Conservation (phyloP, 257 asterid species). For the Verbascum thapsus region DNA sequence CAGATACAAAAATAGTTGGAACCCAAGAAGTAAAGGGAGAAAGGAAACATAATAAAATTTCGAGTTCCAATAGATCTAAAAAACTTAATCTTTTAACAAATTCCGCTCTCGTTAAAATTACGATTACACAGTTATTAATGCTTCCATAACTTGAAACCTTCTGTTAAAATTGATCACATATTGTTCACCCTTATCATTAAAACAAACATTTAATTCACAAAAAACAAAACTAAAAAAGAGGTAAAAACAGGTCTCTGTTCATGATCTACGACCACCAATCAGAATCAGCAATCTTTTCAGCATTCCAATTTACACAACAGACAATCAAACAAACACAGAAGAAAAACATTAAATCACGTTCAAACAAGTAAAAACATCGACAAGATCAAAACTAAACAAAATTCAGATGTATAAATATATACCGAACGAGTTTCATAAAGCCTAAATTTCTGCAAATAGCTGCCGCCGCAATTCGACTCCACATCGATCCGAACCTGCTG, state of each 20-base stretch:
- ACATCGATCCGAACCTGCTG: constrained; percentile 31
- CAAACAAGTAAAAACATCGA: constrained; percentile 24
- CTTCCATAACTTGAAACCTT: constrained; percentile 18
- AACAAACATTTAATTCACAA: not conserved
- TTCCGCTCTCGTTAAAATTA: not conserved
- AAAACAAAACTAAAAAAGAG: constrained; percentile 11
- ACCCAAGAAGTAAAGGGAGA: not conserved
- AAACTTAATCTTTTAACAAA: not conserved
- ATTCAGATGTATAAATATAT: constrained; percentile 24
- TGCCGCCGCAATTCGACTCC: constrained; percentile 31
- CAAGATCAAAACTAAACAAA: constrained; percentile 18
- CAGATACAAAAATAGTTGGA: not conserved
- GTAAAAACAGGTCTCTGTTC: constrained; percentile 9
- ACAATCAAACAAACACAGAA: constrained; percentile 5
- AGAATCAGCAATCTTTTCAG: constrained; percentile 20
- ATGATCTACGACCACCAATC: constrained; percentile 26
- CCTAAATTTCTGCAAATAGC: constrained; percentile 66
- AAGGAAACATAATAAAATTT: not conserved
- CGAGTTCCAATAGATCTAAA: constrained; percentile 1
- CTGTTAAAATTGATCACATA: not conserved
- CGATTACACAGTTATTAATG: constrained; percentile 9
- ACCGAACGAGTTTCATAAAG: constrained; percentile 93
- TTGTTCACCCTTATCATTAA: not conserved
- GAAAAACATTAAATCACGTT: constrained; percentile 22
- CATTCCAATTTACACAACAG: not conserved